A percentile compares a stretch with the other conserved stretches of the same genome.
phyloP scores from a whole-genome alignment of 148 eudicot species.

The Dysphania ambrosioides region DNA sequence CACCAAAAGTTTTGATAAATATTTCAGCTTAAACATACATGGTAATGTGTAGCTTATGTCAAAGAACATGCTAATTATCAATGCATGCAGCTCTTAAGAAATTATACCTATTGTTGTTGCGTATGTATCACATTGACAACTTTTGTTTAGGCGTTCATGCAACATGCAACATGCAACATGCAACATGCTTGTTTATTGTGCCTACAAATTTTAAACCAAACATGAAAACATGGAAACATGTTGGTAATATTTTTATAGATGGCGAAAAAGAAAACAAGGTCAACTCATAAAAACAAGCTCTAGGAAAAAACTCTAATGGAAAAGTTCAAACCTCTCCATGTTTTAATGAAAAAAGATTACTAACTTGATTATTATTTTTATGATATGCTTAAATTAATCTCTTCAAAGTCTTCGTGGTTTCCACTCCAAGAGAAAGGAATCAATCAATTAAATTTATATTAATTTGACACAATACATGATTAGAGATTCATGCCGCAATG shows the following conservation, averaged over 20 bases:
- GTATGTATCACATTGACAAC: no score
- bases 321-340: conserved; percentile 9
- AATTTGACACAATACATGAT: conserved; percentile 13
- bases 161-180: no score
- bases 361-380: no score
- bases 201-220: not conserved
- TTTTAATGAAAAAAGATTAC: conserved; percentile 2
- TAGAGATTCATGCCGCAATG: conserved; percentile 15
- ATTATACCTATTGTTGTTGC: no score
- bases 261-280: conserved; percentile 14
- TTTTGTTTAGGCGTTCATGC: not conserved
- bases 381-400: conserved; percentile 3
- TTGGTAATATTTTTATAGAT: not conserved
- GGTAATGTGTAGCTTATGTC: no score
- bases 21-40: no score
- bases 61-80: no score
- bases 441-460: conserved; percentile 9
- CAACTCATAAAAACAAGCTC: no score
- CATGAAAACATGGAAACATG: conserved; percentile 30
- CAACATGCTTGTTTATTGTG: not conserved
- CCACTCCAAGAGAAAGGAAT: conserved; percentile 17
- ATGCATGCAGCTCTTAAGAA: no score
- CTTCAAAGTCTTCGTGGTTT: conserved; percentile 22
- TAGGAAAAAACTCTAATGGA: not conserved
- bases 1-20: no score